Evolutionary conservation across 768 basidiomycete species (phyloP).

Genomic region (Boletus coccyginus): DNA sequence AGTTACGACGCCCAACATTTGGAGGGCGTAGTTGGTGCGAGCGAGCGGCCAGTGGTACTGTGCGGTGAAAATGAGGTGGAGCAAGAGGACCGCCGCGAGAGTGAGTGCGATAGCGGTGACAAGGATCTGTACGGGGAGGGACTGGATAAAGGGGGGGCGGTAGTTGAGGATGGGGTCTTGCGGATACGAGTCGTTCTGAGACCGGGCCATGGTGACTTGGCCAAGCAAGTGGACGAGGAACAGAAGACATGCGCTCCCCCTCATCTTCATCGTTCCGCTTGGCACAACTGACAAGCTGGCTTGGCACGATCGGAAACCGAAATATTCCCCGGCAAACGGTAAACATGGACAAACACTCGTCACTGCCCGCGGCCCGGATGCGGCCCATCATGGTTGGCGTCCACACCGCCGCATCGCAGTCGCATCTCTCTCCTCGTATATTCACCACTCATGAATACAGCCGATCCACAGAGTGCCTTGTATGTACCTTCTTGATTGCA

Average conservation of each 20-base stretch:
- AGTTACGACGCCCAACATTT: constrained; percentile 77
- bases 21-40: constrained; percentile 87
- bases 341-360: no score
- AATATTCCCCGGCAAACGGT: no score
- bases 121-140: constrained; percentile 88
- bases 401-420: no score
- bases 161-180: constrained; percentile 75
- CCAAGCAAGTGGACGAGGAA: constrained; percentile 7
- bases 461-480: not conserved
- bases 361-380: no score
- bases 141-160: constrained; percentile 80
- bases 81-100: constrained; percentile 77
- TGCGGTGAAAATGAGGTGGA: constrained; percentile 92
- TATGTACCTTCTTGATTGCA: not conserved
- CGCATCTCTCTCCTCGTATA: not conserved
- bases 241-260: not conserved
- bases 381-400: no score
- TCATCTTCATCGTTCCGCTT: not conserved
- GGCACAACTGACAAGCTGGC: no score
- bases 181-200: constrained; percentile 7
- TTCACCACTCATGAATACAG: not conserved
- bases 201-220: constrained; percentile 24
- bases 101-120: constrained; percentile 66
- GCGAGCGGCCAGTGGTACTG: constrained; percentile 97
- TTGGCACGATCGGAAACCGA: no score